Base-by-base conservation (phyloP, 306 rosid species). In the Cucumis hystrix region DNA sequence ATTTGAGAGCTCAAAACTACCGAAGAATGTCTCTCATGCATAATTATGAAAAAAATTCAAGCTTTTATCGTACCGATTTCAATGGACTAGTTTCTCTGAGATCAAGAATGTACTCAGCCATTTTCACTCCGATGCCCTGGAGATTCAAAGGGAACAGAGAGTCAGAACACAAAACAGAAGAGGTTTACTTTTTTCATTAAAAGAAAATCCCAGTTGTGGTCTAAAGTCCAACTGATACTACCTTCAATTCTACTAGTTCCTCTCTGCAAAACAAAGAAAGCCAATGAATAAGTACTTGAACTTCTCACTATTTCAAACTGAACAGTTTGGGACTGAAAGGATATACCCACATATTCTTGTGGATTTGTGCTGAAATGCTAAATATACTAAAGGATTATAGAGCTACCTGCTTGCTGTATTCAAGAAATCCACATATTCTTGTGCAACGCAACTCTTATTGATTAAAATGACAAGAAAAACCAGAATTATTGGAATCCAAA, bases 101-200 rank as follows among this genome's bases (percentile, higher is more conserved):
- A 60, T 84, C 97, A 17, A 90, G 41, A 79, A 95, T 90, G 87
- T 90, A 90, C 39, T 95, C 97, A 61, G 98, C 97, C 82, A 86
- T 85, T 79, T 92, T 92, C 61, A 69, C 90, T 76, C 98, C 98
- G 52, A 95, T 84, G 23, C 97, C 98, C 98, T 92, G 86, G 9
- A 8, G 74, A 64, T 81, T 49, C n/a, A 75, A 60, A 9, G 78
- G 9, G 28, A 8, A 64, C 61, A 59, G 61, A 63, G 74, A 69
- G 57, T 60, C 47, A 62, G 40, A 13, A 71, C 21, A 28, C 5
- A 7, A 3, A 71, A 35, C 23, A 13, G 52, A 39, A 65, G 16
- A 65, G 8, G 35, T 28, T 28, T 10, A 14, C 13, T 23, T 47
- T 47, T 40, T 70, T 23, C 6, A 3, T 70, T 7, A 47, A 47